phyloP scores from a whole-genome alignment of 345 rosid genomes.

The Mercurialis annua region DNA sequence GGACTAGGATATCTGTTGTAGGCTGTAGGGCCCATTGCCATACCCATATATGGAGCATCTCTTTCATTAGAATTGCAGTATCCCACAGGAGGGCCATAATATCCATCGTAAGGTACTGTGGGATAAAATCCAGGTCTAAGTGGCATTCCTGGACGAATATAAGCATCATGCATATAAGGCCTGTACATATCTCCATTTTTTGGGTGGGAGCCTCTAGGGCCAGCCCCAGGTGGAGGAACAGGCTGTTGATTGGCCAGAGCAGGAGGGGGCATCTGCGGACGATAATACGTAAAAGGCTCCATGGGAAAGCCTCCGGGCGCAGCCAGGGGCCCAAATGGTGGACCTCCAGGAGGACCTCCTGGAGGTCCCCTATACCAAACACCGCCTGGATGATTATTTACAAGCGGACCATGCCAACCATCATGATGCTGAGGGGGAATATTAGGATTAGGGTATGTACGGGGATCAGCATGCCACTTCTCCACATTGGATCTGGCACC shows the following conservation, averaged over 20 bases:
- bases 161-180: slow-evolving; percentile 77
- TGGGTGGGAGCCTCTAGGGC: slow-evolving; percentile 73
- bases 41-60: slow-evolving; percentile 68
- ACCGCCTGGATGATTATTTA: slow-evolving; percentile 79
- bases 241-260: slow-evolving; percentile 50
- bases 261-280: slow-evolving; percentile 57
- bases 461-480: slow-evolving; percentile 69
- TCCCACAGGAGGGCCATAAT: slow-evolving; percentile 82
- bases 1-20: slow-evolving; percentile 49
- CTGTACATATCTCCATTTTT: slow-evolving; percentile 70
- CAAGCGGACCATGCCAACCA: slow-evolving; percentile 78
- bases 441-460: slow-evolving; percentile 52
- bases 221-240: slow-evolving; percentile 56
- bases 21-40: slow-evolving; percentile 59
- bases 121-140: slow-evolving; percentile 83
- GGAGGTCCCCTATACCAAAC: slow-evolving; percentile 92
- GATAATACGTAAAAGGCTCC: slow-evolving; percentile 83
- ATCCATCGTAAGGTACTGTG: slow-evolving; percentile 69
- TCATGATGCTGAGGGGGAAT: slow-evolving; percentile 64
- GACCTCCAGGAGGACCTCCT: slow-evolving; percentile 37
- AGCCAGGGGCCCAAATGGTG: slow-evolving; percentile 70
- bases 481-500: slow-evolving; percentile 48
- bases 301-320: slow-evolving; percentile 78
- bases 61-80: slow-evolving; percentile 64
- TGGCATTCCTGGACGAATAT: slow-evolving; percentile 73